phyloP scores from a whole-genome alignment of 257 asterid genomes.

The Penstemon davidsonii region DNA sequence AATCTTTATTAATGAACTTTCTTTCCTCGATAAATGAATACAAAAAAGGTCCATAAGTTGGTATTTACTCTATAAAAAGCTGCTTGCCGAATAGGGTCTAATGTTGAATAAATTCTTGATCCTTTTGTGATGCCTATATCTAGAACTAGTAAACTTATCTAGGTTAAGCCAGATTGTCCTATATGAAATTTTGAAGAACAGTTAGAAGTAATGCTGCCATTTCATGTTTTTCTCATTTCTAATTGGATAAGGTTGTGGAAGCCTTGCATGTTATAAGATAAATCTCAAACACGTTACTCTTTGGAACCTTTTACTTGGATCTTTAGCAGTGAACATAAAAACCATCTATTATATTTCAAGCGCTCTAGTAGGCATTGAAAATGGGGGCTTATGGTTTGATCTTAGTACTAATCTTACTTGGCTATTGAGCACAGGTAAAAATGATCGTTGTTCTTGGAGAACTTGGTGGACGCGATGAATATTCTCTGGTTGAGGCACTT shows the following conservation, averaged over 20 bases:
- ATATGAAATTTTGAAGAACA: constrained; percentile 4
- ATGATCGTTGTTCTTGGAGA: constrained; percentile 98
- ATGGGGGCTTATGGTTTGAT: constrained; percentile 12
- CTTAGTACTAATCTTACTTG: constrained; percentile 20
- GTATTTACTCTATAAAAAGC: neutral
- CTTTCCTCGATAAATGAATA: neutral
- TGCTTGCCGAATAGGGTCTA: neutral
- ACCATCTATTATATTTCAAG: neutral
- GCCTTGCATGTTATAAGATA: neutral
- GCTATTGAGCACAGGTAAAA: constrained; percentile 54
- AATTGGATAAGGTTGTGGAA: neutral
- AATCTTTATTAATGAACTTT: neutral
- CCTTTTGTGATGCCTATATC: constrained; percentile 7
- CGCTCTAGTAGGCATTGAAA: neutral
- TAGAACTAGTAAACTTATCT: constrained; percentile 12
- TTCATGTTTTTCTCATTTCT: neutral
- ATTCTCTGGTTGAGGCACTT: constrained; percentile 94
- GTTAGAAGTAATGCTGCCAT: neutral
- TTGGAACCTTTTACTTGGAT: constrained; percentile 1
- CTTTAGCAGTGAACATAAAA: constrained; percentile 19
- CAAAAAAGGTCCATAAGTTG: neutral
- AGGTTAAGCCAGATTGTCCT: constrained; percentile 12
- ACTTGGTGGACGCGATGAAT: constrained; percentile 99
- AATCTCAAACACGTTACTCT: constrained; percentile 1
- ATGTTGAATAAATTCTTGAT: neutral